A percentile compares a stretch with the other conserved stretches of the same genome.
These are phyloP conservation scores for Xerocomus spinulosus DNA, from an alignment of 768 basidiomycete genomes.

Conservation along the genomic window DNA sequence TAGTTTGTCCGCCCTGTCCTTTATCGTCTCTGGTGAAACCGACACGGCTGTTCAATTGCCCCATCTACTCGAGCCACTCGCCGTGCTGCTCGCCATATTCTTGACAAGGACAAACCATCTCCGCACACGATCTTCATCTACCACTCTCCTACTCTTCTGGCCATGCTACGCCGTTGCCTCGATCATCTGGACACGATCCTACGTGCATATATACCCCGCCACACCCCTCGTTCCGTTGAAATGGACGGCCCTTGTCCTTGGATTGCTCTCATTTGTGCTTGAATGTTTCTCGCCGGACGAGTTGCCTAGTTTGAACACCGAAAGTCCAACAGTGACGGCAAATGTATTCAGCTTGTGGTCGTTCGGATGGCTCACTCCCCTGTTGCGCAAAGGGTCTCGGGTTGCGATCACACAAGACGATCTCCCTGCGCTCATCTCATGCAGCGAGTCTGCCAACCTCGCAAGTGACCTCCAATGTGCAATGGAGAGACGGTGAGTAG, in stretches of 20 bases:
- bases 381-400: slow-evolving; percentile 64
- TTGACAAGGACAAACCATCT: slow-evolving; percentile 69
- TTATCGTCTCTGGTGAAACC: slow-evolving; percentile 38
- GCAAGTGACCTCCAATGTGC: slow-evolving; percentile 56
- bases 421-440: slow-evolving; percentile 64
- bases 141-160: slow-evolving; percentile 78
- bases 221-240: slow-evolving; percentile 42
- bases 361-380: slow-evolving; percentile 82
- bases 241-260: slow-evolving; percentile 40
- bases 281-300: slow-evolving; percentile 69
- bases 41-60: slow-evolving; percentile 39
- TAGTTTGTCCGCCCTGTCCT: slow-evolving; percentile 43
- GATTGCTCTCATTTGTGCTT: slow-evolving; percentile 51
- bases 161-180: slow-evolving; percentile 54
- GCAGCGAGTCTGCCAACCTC: slow-evolving; percentile 68
- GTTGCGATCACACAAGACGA: slow-evolving; percentile 81
- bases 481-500: slow-evolving; percentile 58
- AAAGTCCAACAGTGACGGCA: slow-evolving; percentile 70
- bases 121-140: slow-evolving; percentile 64
- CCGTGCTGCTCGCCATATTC: slow-evolving; percentile 44
- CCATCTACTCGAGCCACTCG: slow-evolving; percentile 55
- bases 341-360: slow-evolving; percentile 81
- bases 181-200: slow-evolving; percentile 59
- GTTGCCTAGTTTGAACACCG: slow-evolving; percentile 40
- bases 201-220: slow-evolving; percentile 30